Evolutionary conservation across 768 basidiomycete genomes (phyloP).

Genomic region (Rhizopogon vinicolor): DNA sequence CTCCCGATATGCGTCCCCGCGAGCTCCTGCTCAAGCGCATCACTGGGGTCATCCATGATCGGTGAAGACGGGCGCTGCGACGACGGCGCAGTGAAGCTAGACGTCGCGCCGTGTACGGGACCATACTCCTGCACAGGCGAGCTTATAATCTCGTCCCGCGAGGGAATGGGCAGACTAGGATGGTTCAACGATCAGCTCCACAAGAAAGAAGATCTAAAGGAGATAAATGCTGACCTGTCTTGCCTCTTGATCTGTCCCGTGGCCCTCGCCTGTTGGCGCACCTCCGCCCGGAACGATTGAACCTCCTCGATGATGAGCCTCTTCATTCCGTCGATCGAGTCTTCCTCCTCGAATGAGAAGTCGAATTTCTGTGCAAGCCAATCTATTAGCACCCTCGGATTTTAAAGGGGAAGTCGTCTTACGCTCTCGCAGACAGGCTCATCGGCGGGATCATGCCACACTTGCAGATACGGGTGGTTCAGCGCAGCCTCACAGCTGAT

Average conservation of each 20-base stretch:
- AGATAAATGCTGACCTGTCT: slow-evolving; percentile 51
- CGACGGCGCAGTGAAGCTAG: slow-evolving; percentile 51
- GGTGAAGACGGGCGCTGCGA: slow-evolving; percentile 53
- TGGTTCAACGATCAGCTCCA: background rate
- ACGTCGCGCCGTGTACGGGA: slow-evolving; percentile 62
- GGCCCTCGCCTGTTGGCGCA: slow-evolving; percentile 76
- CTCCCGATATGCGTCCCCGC: slow-evolving; percentile 58
- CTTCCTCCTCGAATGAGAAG: slow-evolving; percentile 95
- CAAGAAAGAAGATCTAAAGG: background rate
- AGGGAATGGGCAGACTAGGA: slow-evolving; percentile 69
- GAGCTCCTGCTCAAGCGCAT: slow-evolving; percentile 83
- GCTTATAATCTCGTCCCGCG: slow-evolving; percentile 75
- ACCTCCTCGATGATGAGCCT: slow-evolving; percentile 93
- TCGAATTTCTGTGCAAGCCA: slow-evolving; percentile 69
- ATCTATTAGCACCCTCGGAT: background rate
- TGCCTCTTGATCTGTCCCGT: slow-evolving; percentile 71
- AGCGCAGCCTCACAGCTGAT: slow-evolving; percentile 96
- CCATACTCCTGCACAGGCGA: slow-evolving; percentile 66
- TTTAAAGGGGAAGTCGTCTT: slow-evolving; percentile 15
- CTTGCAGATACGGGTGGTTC: slow-evolving; percentile 89
- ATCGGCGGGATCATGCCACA: slow-evolving; percentile 98
- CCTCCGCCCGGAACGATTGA: slow-evolving; percentile 81
- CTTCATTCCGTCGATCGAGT: slow-evolving; percentile 97
- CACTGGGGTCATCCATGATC: slow-evolving; percentile 80
- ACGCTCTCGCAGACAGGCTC: slow-evolving; percentile 84